Percentiles rank a stretch among this genome's conserved stretches.
Conservation (phyloP, 495 filamentous ascomycete genomes). For the Copromyces sp. region DNA sequence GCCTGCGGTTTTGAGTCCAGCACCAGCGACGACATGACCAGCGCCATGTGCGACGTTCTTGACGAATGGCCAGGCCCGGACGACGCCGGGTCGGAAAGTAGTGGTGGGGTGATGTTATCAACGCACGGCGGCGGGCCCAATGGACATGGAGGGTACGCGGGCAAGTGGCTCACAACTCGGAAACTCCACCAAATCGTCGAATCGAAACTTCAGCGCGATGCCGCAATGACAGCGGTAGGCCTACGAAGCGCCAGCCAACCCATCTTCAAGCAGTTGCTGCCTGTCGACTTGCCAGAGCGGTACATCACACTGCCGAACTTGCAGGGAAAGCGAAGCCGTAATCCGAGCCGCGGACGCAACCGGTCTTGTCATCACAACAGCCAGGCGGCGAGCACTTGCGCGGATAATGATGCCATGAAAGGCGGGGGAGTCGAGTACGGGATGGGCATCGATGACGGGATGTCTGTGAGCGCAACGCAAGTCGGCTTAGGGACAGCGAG, state of each 20-base stretch:
- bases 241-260: conserved; percentile 12
- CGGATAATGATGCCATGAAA: background rate
- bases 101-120: background rate
- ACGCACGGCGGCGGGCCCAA: background rate
- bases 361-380: background rate
- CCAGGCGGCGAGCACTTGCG: background rate
- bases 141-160: background rate
- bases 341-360: background rate
- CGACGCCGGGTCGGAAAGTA: background rate
- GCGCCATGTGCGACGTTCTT: conserved; percentile 21
- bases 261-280: conserved; percentile 27
- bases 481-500: background rate
- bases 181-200: conserved; percentile 26
- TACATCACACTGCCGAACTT: conserved; percentile 24
- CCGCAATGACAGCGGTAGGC: conserved; percentile 5
- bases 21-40: conserved; percentile 28
- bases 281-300: conserved; percentile 20
- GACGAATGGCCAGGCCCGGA: conserved; percentile 9
- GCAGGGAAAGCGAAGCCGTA: background rate
- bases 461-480: background rate
- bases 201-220: conserved; percentile 18
- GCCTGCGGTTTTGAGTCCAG: conserved; percentile 27
- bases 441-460: background rate
- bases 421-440: background rate
- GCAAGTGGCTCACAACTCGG: conserved; percentile 18